Conservation (phyloP, 2,329 filamentous ascomycete species). For the Claviceps sp. region DNA sequence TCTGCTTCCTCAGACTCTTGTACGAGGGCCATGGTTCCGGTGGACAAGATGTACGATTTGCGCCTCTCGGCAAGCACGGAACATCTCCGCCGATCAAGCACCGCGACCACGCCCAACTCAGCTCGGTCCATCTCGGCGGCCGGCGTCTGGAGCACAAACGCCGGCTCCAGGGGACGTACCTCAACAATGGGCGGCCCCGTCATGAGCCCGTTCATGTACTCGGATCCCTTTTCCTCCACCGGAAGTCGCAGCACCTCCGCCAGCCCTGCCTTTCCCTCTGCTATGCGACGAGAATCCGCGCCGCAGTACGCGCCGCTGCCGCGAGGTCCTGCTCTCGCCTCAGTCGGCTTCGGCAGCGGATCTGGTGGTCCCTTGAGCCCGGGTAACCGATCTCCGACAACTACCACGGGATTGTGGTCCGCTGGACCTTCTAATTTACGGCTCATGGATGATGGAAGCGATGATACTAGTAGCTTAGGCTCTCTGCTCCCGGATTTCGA, state of each 20-base stretch:
- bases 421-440: slow-evolving; percentile 27
- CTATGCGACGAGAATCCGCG: slow-evolving; percentile 17
- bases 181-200: slow-evolving; percentile 15
- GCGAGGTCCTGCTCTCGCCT: slow-evolving; percentile 8
- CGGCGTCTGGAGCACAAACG: slow-evolving; percentile 15
- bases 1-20: slow-evolving; percentile 10
- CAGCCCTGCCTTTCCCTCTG: slow-evolving; percentile 20
- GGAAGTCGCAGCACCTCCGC: slow-evolving; percentile 33
- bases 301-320: slow-evolving; percentile 13
- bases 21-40: slow-evolving; percentile 23
- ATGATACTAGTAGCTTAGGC: slow-evolving; percentile 36
- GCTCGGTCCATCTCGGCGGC: slow-evolving; percentile 20
- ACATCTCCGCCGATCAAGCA: slow-evolving; percentile 41
- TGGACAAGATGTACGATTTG: slow-evolving; percentile 57
- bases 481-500: slow-evolving; percentile 40
- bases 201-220: slow-evolving; percentile 24
- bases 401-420: slow-evolving; percentile 19
- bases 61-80: slow-evolving; percentile 62
- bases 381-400: slow-evolving; percentile 11
- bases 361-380: slow-evolving; percentile 7
- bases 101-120: slow-evolving; percentile 21
- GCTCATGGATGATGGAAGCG: slow-evolving; percentile 30
- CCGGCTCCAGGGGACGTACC: slow-evolving; percentile 22
- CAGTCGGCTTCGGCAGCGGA: slow-evolving; percentile 6
- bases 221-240: slow-evolving; percentile 26